Evolutionary conservation across 495 filamentous ascomycete species (phyloP), one percentile per base, ranked within the genome.

Genomic region (Neurospora terricola): DNA sequence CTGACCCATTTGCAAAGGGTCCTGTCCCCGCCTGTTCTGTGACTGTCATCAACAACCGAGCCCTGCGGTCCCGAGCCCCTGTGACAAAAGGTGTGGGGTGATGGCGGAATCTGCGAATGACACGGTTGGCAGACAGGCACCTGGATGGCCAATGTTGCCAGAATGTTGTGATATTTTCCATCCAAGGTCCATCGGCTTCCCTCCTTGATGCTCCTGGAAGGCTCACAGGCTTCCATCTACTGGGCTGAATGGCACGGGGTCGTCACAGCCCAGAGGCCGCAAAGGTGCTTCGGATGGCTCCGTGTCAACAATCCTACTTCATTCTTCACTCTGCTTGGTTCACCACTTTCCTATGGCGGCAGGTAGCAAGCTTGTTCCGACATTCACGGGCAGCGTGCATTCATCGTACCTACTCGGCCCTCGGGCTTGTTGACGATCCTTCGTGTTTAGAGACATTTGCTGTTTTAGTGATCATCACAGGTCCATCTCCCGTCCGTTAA

Each of bases 141-240:
- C 11, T 18, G 72, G 6, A 23, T 43, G 9, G 71, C 38, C 14
- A 36, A 77, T 80, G 77, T 78, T 78, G 77, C 76, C 27, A 81
- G 79, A 80, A 80, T 81, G 78, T 76, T 77, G 79, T 74, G 72
- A 80, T 81, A 77, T 80, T 77, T 69, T 70, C 68, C 42, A 72
- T 59, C 12, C 21, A 45, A 68, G 43, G 27, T 23, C 70, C 42
- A 71, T 34, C 70, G 39, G 70, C 70, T 48, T 48, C 39, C 42
- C 70, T 66, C 54, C 23, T 34, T 4, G 12, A 30, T 10, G 45
- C 70, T 62, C 48, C 21, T 30, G 0, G 12, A 34, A 27, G 48
- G 5, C 3, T 62, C 54, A 62, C 54, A 62, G 54, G 54, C 54
- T 62, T 16, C 54, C 12, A 30, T 30, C 12, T 27, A 62, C 48